These are phyloP conservation scores for Priceomyces castillae DNA, from an alignment of 805 yeast species.

Conservation along the genomic window DNA sequence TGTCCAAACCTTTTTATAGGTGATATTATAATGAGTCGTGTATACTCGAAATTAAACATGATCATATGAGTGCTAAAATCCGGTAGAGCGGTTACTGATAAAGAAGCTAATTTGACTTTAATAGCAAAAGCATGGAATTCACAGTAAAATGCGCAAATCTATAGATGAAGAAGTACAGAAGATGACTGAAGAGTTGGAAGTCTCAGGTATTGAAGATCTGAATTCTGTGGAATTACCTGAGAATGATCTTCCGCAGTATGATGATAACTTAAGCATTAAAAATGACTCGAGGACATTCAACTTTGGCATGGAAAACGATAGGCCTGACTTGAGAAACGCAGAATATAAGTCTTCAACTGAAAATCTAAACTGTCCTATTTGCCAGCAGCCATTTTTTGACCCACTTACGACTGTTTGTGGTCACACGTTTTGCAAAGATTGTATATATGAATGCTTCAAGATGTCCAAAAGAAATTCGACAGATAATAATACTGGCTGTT, in stretches of 20 bases:
- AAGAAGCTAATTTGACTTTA: neutral
- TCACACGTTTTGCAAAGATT: conserved; percentile 61
- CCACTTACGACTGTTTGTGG: conserved; percentile 67
- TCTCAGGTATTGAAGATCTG: neutral
- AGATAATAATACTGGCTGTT: conserved; percentile 24
- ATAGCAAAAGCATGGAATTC: neutral
- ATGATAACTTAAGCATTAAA: conserved; percentile 4
- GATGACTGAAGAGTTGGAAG: neutral
- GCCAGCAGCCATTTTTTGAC: conserved; percentile 59
- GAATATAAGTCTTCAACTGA: conserved; percentile 31
- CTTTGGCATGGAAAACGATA: conserved; percentile 7
- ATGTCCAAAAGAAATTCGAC: conserved; percentile 23
- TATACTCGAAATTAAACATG: too few species aligned
- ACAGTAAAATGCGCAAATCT: neutral
- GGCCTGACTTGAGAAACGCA: conserved; percentile 30
- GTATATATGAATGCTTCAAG: conserved; percentile 48
- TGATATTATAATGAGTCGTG: too few species aligned
- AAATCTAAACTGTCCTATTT: conserved; percentile 55
- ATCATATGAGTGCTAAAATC: too few species aligned
- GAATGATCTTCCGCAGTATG: neutral
- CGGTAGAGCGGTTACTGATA: neutral
- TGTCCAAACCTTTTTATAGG: too few species aligned
- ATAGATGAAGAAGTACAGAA: neutral
- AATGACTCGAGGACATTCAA: conserved; percentile 16
- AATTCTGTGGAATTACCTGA: neutral